Conservation (phyloP, 1,284 basidiomycete genomes). For the Sporisorium reilianum region DNA sequence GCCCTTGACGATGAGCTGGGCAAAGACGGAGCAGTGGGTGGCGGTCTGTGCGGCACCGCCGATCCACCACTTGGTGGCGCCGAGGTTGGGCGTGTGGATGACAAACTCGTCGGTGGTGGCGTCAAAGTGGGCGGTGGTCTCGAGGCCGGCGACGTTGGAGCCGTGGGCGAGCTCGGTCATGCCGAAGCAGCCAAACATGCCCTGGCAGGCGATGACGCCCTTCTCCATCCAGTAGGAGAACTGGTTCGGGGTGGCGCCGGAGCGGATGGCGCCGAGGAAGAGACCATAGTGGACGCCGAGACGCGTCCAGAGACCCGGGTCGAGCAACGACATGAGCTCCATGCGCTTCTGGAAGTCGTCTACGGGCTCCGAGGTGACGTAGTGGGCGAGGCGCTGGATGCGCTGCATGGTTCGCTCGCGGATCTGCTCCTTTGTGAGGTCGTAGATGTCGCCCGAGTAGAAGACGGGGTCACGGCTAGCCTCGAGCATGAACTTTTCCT, state of each 20-base stretch:
- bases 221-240: slow-evolving; percentile 74
- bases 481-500: slow-evolving; percentile 71
- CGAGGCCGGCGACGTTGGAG: slow-evolving; percentile 74
- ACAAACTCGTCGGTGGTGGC: slow-evolving; percentile 73
- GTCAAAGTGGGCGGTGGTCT: slow-evolving; percentile 75
- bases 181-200: slow-evolving; percentile 74
- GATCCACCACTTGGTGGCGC: slow-evolving; percentile 71
- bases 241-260: slow-evolving; percentile 68
- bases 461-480: slow-evolving; percentile 73
- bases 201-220: slow-evolving; percentile 73
- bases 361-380: slow-evolving; percentile 64
- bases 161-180: slow-evolving; percentile 74
- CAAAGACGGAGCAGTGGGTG: slow-evolving; percentile 75
- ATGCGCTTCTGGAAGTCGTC: slow-evolving; percentile 72
- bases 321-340: slow-evolving; percentile 71
- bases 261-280: slow-evolving; percentile 71
- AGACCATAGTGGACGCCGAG: slow-evolving; percentile 74
- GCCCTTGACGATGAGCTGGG: slow-evolving; percentile 73
- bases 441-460: slow-evolving; percentile 73
- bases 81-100: slow-evolving; percentile 72
- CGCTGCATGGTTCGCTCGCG: slow-evolving; percentile 68
- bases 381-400: slow-evolving; percentile 62
- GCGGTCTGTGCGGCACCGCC: slow-evolving; percentile 75
- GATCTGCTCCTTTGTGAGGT: slow-evolving; percentile 73
- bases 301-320: slow-evolving; percentile 74